These are phyloP conservation scores for Pseudogymnoascus verrucosus DNA, from an alignment of 2,329 filamentous ascomycete genomes.

Conservation along the genomic window DNA sequence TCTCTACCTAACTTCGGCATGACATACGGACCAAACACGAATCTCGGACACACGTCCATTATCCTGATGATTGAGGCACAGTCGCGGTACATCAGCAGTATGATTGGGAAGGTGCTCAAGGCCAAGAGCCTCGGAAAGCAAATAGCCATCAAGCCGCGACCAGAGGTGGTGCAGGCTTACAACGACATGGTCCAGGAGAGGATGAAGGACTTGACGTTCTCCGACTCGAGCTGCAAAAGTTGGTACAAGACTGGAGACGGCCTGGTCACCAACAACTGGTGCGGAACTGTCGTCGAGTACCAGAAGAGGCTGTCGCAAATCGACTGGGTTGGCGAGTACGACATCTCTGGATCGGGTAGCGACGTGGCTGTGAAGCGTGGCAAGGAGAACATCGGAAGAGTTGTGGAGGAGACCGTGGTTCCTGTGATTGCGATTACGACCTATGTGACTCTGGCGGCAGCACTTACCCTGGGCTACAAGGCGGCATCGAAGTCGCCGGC, in stretches of 20 bases:
- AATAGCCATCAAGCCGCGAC: conserved; percentile 39
- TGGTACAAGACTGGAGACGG: conserved; percentile 51
- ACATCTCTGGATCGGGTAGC: conserved; percentile 27
- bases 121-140: conserved; percentile 33
- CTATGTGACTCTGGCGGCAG: background rate
- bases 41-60: conserved; percentile 44
- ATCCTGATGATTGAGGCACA: conserved; percentile 57
- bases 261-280: conserved; percentile 50
- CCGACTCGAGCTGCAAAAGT: conserved; percentile 43
- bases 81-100: conserved; percentile 42
- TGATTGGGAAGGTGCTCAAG: conserved; percentile 41
- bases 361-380: conserved; percentile 21
- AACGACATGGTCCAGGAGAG: conserved; percentile 39
- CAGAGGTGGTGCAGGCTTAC: conserved; percentile 32
- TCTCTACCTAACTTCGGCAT: conserved; percentile 48
- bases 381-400: conserved; percentile 26
- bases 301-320: conserved; percentile 38
- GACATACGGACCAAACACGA: conserved; percentile 49
- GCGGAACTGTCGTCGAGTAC: conserved; percentile 45
- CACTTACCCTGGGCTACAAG: background rate
- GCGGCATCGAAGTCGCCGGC: background rate
- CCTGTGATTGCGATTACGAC: conserved; percentile 16
- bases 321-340: conserved; percentile 36
- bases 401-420: conserved; percentile 30
- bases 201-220: conserved; percentile 39